Evolutionary conservation across 2,329 filamentous ascomycete genomes (phyloP).

Genomic region (Aspergillus puulaauensis): DNA sequence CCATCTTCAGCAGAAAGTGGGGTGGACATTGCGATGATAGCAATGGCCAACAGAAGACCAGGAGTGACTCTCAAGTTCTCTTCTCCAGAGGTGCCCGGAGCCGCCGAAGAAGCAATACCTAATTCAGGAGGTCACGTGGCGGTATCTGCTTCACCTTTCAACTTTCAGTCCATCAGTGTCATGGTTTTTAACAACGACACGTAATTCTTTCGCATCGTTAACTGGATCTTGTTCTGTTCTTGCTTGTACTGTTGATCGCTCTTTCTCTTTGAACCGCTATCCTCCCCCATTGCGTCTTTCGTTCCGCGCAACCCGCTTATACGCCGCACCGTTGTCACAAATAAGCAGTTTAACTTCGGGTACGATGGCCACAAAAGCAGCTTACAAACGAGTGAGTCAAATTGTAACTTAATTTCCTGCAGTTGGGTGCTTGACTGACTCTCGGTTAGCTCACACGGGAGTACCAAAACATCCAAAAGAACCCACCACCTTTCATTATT

Average conservation of each 20-base stretch:
- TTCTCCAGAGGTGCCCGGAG: constrained; percentile 14
- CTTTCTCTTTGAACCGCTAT: not conserved
- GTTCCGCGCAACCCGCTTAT: not conserved
- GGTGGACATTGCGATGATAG: constrained; percentile 44
- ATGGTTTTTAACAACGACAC: not conserved
- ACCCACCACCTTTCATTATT: constrained; percentile 83
- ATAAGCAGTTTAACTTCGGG: not conserved
- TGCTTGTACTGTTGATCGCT: not conserved
- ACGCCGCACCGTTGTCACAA: not conserved
- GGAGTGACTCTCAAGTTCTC: constrained; percentile 13
- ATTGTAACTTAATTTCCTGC: not conserved
- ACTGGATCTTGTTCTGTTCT: not conserved
- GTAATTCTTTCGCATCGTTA: not conserved
- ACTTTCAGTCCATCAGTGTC: constrained; percentile 1
- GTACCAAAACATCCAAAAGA: constrained; percentile 65
- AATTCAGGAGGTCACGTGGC: constrained; percentile 22
- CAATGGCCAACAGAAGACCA: constrained; percentile 29
- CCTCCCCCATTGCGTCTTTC: not conserved
- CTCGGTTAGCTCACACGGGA: constrained; percentile 57
- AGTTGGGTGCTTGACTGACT: constrained; percentile 9
- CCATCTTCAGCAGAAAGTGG: constrained; percentile 43
- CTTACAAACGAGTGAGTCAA: constrained; percentile 65
- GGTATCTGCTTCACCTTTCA: constrained; percentile 1
- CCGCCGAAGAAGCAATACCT: constrained; percentile 20
- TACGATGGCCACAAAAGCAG: constrained; percentile 69